Evolutionary conservation across 176 grass and related monocot genomes (phyloP).

Genomic region (Guadua angustifolia): DNA sequence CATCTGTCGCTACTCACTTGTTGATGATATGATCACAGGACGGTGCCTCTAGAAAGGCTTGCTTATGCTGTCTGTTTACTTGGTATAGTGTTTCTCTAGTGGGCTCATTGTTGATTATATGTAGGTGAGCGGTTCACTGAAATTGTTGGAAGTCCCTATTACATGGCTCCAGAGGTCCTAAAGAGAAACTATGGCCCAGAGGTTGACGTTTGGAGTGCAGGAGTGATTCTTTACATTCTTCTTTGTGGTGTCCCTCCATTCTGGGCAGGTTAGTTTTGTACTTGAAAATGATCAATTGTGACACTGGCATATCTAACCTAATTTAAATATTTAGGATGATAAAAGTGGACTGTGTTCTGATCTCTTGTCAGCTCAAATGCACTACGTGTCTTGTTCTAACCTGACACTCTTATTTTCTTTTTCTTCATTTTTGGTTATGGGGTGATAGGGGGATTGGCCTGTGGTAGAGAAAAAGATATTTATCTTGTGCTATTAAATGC

Average conservation of each 20-base stretch:
- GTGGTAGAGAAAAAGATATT: conserved; percentile 1
- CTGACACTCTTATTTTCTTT: neutral
- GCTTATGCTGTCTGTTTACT: neutral
- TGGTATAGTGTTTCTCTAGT: neutral
- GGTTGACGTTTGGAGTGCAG: conserved; percentile 98
- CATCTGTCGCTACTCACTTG: conserved; percentile 9
- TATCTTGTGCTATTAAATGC: neutral
- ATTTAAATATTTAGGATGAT: neutral
- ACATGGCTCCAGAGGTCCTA: conserved; percentile 98
- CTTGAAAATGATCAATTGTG: conserved; percentile 31
- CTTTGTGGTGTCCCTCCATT: conserved; percentile 96
- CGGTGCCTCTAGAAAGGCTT: neutral
- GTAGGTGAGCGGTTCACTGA: conserved; percentile 88
- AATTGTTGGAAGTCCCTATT: conserved; percentile 99
- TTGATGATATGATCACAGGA: conserved; percentile 6
- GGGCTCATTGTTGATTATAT: conserved; percentile 39
- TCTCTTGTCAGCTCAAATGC: neutral
- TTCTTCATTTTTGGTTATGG: conserved; percentile 18
- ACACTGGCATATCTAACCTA: neutral
- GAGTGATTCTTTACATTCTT: conserved; percentile 95
- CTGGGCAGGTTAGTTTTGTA: conserved; percentile 81
- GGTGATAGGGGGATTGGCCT: neutral
- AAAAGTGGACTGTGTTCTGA: neutral
- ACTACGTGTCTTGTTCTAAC: neutral
- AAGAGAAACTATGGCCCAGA: conserved; percentile 96